Evolutionary conservation across 495 filamentous ascomycete genomes (phyloP).

Genomic region (Cryomyces minteri): DNA sequence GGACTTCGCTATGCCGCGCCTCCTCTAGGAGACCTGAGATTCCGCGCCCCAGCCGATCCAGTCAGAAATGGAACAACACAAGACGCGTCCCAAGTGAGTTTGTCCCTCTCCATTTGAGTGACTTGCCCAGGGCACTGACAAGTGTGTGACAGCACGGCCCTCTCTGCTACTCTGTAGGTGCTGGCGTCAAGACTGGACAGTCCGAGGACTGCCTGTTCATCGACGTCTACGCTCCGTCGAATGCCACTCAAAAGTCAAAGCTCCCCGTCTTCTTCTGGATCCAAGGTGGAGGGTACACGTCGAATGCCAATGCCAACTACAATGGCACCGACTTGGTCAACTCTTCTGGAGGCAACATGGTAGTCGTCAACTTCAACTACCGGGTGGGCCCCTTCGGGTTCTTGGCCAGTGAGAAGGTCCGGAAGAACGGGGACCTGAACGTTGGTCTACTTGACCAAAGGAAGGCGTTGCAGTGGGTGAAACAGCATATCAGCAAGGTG

Average conservation of each 20-base stretch:
- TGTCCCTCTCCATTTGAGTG: not conserved
- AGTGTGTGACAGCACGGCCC: not conserved
- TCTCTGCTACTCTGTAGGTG: not conserved
- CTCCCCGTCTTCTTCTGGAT: constrained; percentile 59
- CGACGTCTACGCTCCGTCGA: constrained; percentile 51
- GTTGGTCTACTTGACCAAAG: constrained; percentile 56
- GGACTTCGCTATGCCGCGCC: constrained; percentile 6
- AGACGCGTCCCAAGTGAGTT: not conserved
- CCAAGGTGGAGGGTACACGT: constrained; percentile 54
- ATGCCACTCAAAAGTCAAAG: constrained; percentile 26
- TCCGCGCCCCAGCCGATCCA: constrained; percentile 3
- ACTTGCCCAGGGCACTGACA: not conserved
- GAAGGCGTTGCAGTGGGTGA: constrained; percentile 15
- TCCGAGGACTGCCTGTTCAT: constrained; percentile 58
- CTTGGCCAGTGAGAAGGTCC: constrained; percentile 41
- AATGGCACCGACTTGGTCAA: constrained; percentile 43
- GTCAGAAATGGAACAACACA: not conserved
- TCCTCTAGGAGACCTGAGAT: constrained; percentile 5
- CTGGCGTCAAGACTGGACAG: not conserved
- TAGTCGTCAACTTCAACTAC: constrained; percentile 56
- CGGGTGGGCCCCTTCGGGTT: constrained; percentile 62
- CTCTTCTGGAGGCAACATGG: constrained; percentile 36
- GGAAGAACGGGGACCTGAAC: constrained; percentile 37
- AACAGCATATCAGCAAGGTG: constrained; percentile 6
- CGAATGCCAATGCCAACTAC: constrained; percentile 43